phyloP scores from a whole-genome alignment of 805 yeast genomes.

The Teunomyces gatunensis region DNA sequence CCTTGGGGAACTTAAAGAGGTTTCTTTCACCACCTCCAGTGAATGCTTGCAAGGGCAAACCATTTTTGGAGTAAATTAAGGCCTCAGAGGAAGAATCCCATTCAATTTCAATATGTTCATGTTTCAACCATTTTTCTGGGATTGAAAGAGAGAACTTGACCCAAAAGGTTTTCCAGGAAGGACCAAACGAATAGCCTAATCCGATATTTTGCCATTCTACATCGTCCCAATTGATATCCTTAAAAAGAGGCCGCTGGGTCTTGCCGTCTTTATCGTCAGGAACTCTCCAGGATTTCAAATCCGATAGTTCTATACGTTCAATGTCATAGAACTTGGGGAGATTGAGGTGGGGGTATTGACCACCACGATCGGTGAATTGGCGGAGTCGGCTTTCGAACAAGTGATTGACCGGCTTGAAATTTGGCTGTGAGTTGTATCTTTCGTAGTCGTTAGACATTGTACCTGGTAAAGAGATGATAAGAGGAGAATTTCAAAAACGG shows the following conservation, averaged over 20 bases:
- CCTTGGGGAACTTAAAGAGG: constrained; percentile 56
- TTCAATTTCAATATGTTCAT: constrained; percentile 59
- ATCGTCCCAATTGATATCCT: constrained; percentile 48
- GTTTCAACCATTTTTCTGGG: constrained; percentile 55
- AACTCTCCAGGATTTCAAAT: constrained; percentile 67
- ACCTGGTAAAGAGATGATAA: neutral
- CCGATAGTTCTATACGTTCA: constrained; percentile 48
- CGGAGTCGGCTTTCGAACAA: constrained; percentile 71
- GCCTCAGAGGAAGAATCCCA: constrained; percentile 92
- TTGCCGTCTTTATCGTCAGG: constrained; percentile 50
- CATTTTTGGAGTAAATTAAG: constrained; percentile 64
- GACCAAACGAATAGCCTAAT: constrained; percentile 81
- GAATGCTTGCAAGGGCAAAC: constrained; percentile 76
- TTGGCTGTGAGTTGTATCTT: constrained; percentile 46
- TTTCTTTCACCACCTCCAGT: constrained; percentile 83
- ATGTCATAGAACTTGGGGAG: constrained; percentile 78
- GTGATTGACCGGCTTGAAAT: constrained; percentile 71
- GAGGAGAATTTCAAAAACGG: neutral
- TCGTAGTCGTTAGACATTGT: constrained; percentile 7
- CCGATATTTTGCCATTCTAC: constrained; percentile 53
- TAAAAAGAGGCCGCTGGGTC: constrained; percentile 61
- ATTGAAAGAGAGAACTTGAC: constrained; percentile 65
- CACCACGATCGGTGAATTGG: constrained; percentile 71
- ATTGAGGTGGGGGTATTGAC: constrained; percentile 68
- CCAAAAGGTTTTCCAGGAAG: constrained; percentile 98